Percentiles rank a stretch among this genome's conserved stretches.
Conservation (phyloP, 495 filamentous ascomycete species). For the Aspergillus cavernicola region DNA sequence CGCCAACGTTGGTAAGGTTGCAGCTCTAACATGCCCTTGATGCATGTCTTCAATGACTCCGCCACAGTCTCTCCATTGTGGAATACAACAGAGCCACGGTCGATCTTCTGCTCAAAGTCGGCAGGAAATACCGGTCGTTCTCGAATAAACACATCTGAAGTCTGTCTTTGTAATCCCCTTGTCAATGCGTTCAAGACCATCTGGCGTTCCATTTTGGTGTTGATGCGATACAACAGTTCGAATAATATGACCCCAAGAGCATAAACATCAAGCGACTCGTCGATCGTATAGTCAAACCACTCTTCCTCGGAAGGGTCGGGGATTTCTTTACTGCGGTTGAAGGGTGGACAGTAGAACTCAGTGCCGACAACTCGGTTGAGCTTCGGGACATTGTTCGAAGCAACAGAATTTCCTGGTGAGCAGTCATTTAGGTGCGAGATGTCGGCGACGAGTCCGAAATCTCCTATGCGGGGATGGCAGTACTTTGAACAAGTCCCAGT, state of each 20-base stretch:
- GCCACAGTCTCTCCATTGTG: constrained; percentile 30
- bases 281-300: constrained; percentile 27
- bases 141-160: background rate
- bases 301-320: background rate
- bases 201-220: constrained; percentile 53
- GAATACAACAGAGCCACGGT: constrained; percentile 28
- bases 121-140: constrained; percentile 25
- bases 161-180: constrained; percentile 18
- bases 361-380: constrained; percentile 41
- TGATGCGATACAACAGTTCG: constrained; percentile 47
- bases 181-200: constrained; percentile 45
- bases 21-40: constrained; percentile 45
- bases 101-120: constrained; percentile 38
- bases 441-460: constrained; percentile 54
- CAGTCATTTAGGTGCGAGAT: constrained; percentile 40
- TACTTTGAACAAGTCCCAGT: constrained; percentile 26
- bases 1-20: constrained; percentile 39
- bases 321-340: constrained; percentile 9
- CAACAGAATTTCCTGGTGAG: constrained; percentile 11
- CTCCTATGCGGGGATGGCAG: constrained; percentile 49
- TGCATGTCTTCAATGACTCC: constrained; percentile 38
- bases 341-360: constrained; percentile 45
- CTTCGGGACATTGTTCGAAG: constrained; percentile 16
- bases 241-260: constrained; percentile 53
- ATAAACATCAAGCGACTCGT: constrained; percentile 53